Conservation (phyloP, 176 grass and related monocot genomes). For the Triticum timopheevii region DNA sequence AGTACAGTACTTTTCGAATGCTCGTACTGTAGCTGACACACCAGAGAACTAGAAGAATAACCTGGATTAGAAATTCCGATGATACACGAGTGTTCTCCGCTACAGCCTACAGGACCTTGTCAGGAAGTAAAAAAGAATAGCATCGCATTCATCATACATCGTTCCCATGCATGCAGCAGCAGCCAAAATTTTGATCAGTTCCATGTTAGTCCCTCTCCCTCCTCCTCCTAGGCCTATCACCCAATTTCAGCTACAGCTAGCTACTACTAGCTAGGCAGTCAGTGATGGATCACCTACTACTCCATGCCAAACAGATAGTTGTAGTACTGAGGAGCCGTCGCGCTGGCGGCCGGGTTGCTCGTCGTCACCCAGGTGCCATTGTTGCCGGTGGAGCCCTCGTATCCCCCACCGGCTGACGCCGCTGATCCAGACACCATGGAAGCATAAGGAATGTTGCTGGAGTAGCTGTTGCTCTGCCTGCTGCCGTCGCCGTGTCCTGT, state of each 20-base stretch:
- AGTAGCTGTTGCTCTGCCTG: conserved; percentile 44
- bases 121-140: conserved; percentile 56
- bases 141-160: conserved; percentile 22
- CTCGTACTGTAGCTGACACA: background rate
- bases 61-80: conserved; percentile 37
- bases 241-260: conserved; percentile 26
- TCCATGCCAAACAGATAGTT: conserved; percentile 78
- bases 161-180: conserved; percentile 20
- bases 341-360: conserved; percentile 31
- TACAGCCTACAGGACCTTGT: conserved; percentile 28
- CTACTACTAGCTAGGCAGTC: conserved; percentile 13
- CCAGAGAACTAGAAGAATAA: conserved; percentile 31
- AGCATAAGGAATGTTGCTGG: conserved; percentile 60
- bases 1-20: background rate
- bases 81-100: conserved; percentile 39
- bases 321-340: conserved; percentile 61
- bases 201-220: conserved; percentile 56
- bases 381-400: conserved; percentile 58
- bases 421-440: conserved; percentile 39
- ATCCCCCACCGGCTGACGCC: background rate
- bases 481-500: conserved; percentile 42
- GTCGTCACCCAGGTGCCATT: conserved; percentile 53
- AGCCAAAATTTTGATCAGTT: conserved; percentile 76
- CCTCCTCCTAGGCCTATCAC: conserved; percentile 55
- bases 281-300: conserved; percentile 51